Conservation (phyloP, 805 yeast genomes). For the Ogataea paradorogensis region DNA sequence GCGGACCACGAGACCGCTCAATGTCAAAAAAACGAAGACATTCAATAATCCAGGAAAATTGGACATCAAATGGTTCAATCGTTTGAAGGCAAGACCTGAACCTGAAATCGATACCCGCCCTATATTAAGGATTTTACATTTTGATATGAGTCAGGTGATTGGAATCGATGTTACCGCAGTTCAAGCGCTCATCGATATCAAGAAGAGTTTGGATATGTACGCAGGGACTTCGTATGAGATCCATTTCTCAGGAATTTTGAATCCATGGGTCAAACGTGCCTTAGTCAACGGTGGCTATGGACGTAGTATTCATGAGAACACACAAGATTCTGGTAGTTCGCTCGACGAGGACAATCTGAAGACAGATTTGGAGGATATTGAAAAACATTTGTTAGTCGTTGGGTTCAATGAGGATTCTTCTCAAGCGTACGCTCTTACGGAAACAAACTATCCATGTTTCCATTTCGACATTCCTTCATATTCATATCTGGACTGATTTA, state of each 20-base stretch:
- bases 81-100: constrained; percentile 17
- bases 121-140: constrained; percentile 61
- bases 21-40: constrained; percentile 51
- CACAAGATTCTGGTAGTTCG: constrained; percentile 11
- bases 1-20: constrained; percentile 57
- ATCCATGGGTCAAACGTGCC: constrained; percentile 84
- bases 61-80: constrained; percentile 32
- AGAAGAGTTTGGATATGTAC: constrained; percentile 66
- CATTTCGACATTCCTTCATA: constrained; percentile 74
- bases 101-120: constrained; percentile 50
- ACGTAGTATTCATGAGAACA: constrained; percentile 16
- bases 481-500: constrained; percentile 15
- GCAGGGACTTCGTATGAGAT: constrained; percentile 83
- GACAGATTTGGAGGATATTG: constrained; percentile 14
- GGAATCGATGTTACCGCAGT: constrained; percentile 77
- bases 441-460: constrained; percentile 71
- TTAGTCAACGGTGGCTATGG: constrained; percentile 79
- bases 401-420: constrained; percentile 18
- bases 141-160: constrained; percentile 78
- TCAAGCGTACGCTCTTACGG: constrained; percentile 44
- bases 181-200: constrained; percentile 73
- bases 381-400: constrained; percentile 21
- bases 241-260: constrained; percentile 81
- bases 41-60: constrained; percentile 88
- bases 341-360: constrained; percentile 32